These are phyloP conservation scores for Clarireedia sp. DNA, from an alignment of 2,329 filamentous ascomycete genomes.

Conservation along the genomic window DNA sequence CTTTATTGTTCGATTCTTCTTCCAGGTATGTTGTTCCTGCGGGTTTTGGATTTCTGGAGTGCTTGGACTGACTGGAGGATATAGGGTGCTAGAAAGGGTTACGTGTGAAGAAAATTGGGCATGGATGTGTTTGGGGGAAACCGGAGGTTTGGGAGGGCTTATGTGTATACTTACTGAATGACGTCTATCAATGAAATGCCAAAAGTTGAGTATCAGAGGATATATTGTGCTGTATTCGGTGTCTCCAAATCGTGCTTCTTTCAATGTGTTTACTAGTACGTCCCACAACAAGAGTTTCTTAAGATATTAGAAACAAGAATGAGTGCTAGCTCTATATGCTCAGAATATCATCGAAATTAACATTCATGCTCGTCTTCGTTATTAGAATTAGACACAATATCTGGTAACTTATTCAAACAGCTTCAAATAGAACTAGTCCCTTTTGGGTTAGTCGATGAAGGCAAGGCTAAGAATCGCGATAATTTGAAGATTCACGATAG, in stretches of 20 bases:
- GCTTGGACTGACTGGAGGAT: not conserved
- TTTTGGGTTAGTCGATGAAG: conserved; percentile 6
- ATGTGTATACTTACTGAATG: conserved; percentile 11
- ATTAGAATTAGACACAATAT: too few species aligned
- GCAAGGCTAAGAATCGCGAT: conserved; percentile 6
- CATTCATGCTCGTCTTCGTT: too few species aligned
- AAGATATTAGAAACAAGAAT: too few species aligned
- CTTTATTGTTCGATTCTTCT: conserved; percentile 97
- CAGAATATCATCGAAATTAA: too few species aligned
- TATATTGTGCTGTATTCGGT: not conserved
- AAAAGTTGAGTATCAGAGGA: not conserved
- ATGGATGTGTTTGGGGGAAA: conserved; percentile 5
- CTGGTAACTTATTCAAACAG: not conserved
- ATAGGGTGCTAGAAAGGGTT: conserved; percentile 59
- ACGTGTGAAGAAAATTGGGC: conserved; percentile 43
- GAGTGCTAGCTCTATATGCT: too few species aligned
- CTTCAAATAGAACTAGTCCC: conserved; percentile 8
- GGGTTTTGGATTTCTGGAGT: not conserved
- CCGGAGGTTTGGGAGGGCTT: conserved; percentile 5
- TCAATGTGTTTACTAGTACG: not conserved
- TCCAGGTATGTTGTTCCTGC: conserved; percentile 56
- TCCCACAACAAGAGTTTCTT: not conserved
- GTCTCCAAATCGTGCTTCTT: not conserved
- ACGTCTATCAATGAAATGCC: not conserved
- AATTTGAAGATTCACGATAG: conserved; percentile 10